Percentiles rank a stretch among this genome's conserved stretches.
Conservation (phyloP, 2,329 filamentous ascomycete species). For the Chrysoporthe cubensis region DNA sequence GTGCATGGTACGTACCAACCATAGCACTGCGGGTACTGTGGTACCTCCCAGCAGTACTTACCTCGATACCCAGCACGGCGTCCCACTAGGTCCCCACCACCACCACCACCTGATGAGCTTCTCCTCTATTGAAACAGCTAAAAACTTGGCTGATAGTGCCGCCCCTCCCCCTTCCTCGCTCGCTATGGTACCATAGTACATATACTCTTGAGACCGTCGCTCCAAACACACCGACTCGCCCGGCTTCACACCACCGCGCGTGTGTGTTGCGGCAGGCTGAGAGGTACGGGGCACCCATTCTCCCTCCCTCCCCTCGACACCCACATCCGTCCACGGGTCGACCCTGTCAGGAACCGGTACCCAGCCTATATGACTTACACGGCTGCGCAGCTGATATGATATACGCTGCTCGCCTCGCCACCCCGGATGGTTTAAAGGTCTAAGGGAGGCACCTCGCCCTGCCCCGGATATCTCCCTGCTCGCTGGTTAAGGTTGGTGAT, state of each 20-base stretch:
- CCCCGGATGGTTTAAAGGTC: background rate
- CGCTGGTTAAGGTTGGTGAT: background rate
- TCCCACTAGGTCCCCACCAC: constrained; percentile 23
- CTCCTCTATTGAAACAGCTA: constrained; percentile 27
- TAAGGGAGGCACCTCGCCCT: constrained; percentile 15
- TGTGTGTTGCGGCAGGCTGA: constrained; percentile 11
- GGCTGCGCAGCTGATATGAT: constrained; percentile 15
- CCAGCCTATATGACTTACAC: constrained; percentile 8
- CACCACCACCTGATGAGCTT: constrained; percentile 14
- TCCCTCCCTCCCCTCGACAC: background rate
- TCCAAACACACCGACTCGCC: constrained; percentile 15
- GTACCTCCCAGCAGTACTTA: background rate
- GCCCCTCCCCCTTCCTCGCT: constrained; percentile 17
- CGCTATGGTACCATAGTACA: background rate
- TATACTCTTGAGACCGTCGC: constrained; percentile 19
- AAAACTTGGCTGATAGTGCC: constrained; percentile 19
- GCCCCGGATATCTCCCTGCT: background rate
- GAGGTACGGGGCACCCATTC: constrained; percentile 9
- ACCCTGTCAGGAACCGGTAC: constrained; percentile 17
- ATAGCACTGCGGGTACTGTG: background rate
- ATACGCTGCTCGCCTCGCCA: constrained; percentile 17
- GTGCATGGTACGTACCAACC: constrained; percentile 1
- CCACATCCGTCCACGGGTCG: constrained; percentile 3
- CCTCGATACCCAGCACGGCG: background rate
- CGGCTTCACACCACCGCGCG: constrained; percentile 24